Evolutionary conservation across 2,329 filamentous ascomycete genomes (phyloP).

Genomic region (Monilinia polystroma): DNA sequence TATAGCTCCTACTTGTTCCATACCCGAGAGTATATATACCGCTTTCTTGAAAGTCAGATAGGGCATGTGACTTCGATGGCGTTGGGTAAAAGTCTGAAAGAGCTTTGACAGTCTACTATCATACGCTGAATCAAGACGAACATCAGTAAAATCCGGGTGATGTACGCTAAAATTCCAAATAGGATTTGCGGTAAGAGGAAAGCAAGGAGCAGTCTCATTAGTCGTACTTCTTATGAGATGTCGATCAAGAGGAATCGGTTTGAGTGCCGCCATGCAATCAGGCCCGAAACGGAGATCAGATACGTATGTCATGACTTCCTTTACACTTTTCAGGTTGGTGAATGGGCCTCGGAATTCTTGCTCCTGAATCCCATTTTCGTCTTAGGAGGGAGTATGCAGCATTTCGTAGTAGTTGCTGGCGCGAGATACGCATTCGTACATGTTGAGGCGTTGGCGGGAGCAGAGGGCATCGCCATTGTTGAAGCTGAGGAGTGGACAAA

Average conservation of each 20-base stretch:
- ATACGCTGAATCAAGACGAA: neutral
- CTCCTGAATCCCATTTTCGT: neutral
- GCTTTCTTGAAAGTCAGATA: neutral
- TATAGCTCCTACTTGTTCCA: neutral
- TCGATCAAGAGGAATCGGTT: neutral
- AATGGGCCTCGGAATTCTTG: neutral
- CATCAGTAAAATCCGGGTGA: neutral
- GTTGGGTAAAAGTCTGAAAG: neutral
- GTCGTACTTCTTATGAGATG: neutral
- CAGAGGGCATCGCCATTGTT: neutral
- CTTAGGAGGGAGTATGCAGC: neutral
- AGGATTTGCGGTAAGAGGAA: neutral
- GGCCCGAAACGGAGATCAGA: neutral
- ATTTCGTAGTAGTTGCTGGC: neutral
- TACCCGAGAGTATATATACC: neutral
- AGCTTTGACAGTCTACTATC: neutral
- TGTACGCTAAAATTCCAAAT: neutral
- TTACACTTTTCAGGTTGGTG: neutral
- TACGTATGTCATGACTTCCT: neutral
- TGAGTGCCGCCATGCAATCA: neutral
- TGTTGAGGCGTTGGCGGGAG: neutral
- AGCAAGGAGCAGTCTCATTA: neutral
- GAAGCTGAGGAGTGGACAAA: slow-evolving; percentile 4
- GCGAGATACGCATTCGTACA: slow-evolving; percentile 5
- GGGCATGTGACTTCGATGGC: neutral